Evolutionary conservation across 768 basidiomycete species (phyloP), one percentile per base, ranked within the genome.

Genomic region (Psilocybe azurescens): DNA sequence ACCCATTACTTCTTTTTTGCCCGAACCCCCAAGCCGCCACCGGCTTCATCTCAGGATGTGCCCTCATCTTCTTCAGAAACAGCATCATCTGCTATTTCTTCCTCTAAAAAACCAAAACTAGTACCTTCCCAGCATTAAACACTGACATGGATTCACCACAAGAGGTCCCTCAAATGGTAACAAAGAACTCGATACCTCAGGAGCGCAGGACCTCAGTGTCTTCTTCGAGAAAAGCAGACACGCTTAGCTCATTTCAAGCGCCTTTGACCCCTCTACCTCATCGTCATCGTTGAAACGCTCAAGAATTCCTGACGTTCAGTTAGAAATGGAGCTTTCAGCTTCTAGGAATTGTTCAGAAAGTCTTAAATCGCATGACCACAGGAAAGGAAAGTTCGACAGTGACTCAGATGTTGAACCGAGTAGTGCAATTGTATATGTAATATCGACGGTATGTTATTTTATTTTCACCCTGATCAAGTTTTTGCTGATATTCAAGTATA

Each of bases 1-100:
- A 58, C 69, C 74, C 2, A 78, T 87, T 28, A 83, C 82, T 6
- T 78, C 83, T 41, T 87, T 82, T 86, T 86, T 59, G 30, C 71
- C 39, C 78, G 75, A 46, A 52, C 61, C 5, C 62, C 55, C 36
- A 77, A 64, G 65, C 61, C 69, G 1, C 58, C 67, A 36, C 30
- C 62, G n/a, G 24, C 24, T 29, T 36, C 65, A 11, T 57, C 67
- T 48, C 67, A 62, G 58, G 62, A 56, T 54, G 61, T 53, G 38
- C 55, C 61, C 24, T 55, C 57, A 51, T 47, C 64, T 13, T 56
- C 67, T 3, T 29, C 52, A 30, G 36, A n/a, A 9, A 64, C 57
- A 49, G 28, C 44, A 29, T 48, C 64, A 28, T 47, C 63, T 11
- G 29, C 46, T 9, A 65, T 57, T 4, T 36, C 30, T 9, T 36